Evolutionary conservation across 164 flowering plant species (phyloP), one percentile per base, ranked within the genome.

Genomic region (Magnolia sinica): DNA sequence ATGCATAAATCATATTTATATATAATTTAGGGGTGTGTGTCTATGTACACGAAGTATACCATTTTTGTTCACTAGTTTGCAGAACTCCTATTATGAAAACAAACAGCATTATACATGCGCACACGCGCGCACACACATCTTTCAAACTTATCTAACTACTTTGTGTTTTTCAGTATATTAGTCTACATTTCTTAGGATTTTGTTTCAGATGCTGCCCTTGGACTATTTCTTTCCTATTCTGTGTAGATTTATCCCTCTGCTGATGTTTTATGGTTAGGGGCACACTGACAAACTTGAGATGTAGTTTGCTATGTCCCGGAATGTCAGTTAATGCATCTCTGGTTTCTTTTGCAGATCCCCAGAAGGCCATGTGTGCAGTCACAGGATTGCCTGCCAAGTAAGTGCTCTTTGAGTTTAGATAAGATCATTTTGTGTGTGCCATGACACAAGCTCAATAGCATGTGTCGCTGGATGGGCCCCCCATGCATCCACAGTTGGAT

Each of bases 341-440:
- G 65, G 4, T 50, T 37, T 78, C 50, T 73, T 58, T 70, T 86
- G 78, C 78, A 95, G 99, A 93, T 86, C 95, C 96, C 45, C 82
- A 90, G 78, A 91, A 90, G 76, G 87, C 88, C 78, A 78, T 89
- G 8, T 96, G 99, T 81, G 91, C 84, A 1, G 82, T 96, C 73
- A 96, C 98, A 7, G 96, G 96, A 76, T 76, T 89, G 79, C 98
- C 99, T 77, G 98, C 99, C 80, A 92, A 87, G 96, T 91, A 91
- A 87, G 96, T 55, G 61, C 68, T 70, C 58, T 50, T 52, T 45
- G n/a, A 59, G 64, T 59, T 59, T 59, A 19, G 14, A 64, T 64
- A 16, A 3, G 61, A 2, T 16, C 18, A 10, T 16, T 55, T 16
- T 55, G 61, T 18, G 3, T 55, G 61, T 55, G 61, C 61, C 2